These are phyloP conservation scores for Fonsecaea erecta DNA, from an alignment of 2,329 filamentous ascomycete genomes.

Conservation along the genomic window DNA sequence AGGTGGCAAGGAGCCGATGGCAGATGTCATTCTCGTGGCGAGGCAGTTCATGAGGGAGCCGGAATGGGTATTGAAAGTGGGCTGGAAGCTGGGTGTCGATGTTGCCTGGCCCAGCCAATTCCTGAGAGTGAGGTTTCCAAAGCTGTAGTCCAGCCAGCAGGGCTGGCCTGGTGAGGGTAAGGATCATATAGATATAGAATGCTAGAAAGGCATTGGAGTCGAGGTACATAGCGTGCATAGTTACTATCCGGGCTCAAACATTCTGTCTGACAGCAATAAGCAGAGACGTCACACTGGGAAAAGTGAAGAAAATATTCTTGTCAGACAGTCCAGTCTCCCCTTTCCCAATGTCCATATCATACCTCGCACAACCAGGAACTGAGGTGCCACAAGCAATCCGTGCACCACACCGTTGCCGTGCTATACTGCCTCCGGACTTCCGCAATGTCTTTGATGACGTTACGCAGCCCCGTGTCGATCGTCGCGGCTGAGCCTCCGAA, in stretches of 20 bases:
- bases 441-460: slow-evolving; percentile 11
- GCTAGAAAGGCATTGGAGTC: background rate
- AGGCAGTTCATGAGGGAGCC: slow-evolving; percentile 61
- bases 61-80: slow-evolving; percentile 59
- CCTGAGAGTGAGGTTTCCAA: slow-evolving; percentile 39
- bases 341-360: background rate
- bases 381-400: background rate
- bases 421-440: slow-evolving; percentile 11
- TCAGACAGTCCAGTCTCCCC: background rate
- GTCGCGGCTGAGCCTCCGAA: background rate
- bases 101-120: slow-evolving; percentile 57
- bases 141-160: slow-evolving; percentile 22
- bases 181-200: slow-evolving; percentile 7
- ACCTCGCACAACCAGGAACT: background rate
- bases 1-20: slow-evolving; percentile 33
- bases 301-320: background rate
- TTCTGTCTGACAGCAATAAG: background rate
- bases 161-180: background rate
- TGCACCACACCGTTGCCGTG: slow-evolving; percentile 1
- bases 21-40: slow-evolving; percentile 58
- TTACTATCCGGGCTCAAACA: background rate
- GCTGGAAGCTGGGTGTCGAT: slow-evolving; percentile 55
- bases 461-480: background rate
- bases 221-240: no score
- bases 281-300: background rate